Base-by-base conservation (phyloP, 495 filamentous ascomycete species). In the Penicillium nucicola region DNA sequence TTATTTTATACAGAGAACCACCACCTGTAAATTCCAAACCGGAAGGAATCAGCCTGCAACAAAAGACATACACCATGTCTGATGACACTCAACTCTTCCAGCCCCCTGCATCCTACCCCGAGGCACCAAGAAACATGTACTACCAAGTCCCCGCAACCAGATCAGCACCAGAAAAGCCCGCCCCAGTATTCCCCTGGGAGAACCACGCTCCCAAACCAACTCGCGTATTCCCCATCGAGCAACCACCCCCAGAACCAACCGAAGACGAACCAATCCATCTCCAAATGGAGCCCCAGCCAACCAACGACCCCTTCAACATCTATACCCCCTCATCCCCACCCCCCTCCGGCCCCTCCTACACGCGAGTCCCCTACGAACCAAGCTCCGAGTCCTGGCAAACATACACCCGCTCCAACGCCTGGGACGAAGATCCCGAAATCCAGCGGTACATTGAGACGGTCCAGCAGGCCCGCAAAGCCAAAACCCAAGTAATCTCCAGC, bases 151-250 rank as follows among this genome's bases (percentile, higher is more conserved):
- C 89, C 3, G 74, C 77, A 45, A 77, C 74, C 10, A 79, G 78
- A 50, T 78, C 78, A 19, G 68, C 78, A 38, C 72, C 75, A 18
- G 67, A 83, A 50, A 79, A 75, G 48, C 77, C 84, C 3, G 77
- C 78, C 32, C 77, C 83, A 6, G 77, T 96, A 25, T 97, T 97
- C 68, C 91, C 90, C 12, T 97, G 92, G 92, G 92, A 97, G 62
- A 62, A 57, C 18, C 65, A 80, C 40, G 77, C 78, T 30, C 76
- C 83, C 0, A 80, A 73, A 60, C 77, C 91, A 2, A 84, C 87
- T 18, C 83, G 92, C 20, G 78, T 91, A 15, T 96, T 96, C 56
- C 58, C 77, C 5, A 78, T 86, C 32, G 82, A 84, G 47, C 68
- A 57, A 10, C 52, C 57, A 13, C 33, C 22, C 18, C 39, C 48